Evolutionary conservation across 108 stramenopile species (phyloP).

Genomic region (Stephanodiscus minutulus): DNA sequence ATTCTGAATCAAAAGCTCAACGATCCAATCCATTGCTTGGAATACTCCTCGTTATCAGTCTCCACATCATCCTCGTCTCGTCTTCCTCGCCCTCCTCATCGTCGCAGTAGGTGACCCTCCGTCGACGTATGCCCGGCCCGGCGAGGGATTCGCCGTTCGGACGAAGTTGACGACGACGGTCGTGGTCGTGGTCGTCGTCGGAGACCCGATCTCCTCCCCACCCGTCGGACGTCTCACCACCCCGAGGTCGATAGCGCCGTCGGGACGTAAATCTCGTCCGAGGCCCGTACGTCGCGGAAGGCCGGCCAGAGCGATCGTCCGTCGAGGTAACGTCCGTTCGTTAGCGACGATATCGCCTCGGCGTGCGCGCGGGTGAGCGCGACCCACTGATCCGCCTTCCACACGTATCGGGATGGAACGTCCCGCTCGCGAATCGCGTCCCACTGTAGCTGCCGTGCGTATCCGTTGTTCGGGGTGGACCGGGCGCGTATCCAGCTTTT

Average conservation of each 20-base stretch:
- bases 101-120: conserved; percentile 81
- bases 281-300: conserved; percentile 71
- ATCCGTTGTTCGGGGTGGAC: conserved; percentile 83
- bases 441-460: conserved; percentile 83
- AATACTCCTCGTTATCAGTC: too few relatives aligned
- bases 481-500: conserved; percentile 72
- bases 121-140: conserved; percentile 43
- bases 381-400: conserved; percentile 93
- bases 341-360: conserved; percentile 50
- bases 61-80: too few relatives aligned
- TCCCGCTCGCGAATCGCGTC: conserved; percentile 58
- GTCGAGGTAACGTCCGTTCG: conserved; percentile 43
- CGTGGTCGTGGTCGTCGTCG: conserved; percentile 17
- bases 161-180: background rate
- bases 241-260: conserved; percentile 66
- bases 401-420: conserved; percentile 69
- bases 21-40: too few relatives aligned
- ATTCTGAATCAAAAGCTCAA: too few relatives aligned
- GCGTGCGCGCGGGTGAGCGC: conserved; percentile 67
- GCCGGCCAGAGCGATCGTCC: conserved; percentile 70
- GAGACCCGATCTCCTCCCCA: conserved; percentile 21
- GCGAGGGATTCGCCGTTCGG: conserved; percentile 29
- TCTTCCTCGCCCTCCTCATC: conserved; percentile 86
- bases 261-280: conserved; percentile 89
- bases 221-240: conserved; percentile 38